A percentile compares a stretch with the other conserved stretches of the same genome.
Evolutionary conservation across 352 stramenopile species (phyloP).

Genomic region (Phytopythium vexans): DNA sequence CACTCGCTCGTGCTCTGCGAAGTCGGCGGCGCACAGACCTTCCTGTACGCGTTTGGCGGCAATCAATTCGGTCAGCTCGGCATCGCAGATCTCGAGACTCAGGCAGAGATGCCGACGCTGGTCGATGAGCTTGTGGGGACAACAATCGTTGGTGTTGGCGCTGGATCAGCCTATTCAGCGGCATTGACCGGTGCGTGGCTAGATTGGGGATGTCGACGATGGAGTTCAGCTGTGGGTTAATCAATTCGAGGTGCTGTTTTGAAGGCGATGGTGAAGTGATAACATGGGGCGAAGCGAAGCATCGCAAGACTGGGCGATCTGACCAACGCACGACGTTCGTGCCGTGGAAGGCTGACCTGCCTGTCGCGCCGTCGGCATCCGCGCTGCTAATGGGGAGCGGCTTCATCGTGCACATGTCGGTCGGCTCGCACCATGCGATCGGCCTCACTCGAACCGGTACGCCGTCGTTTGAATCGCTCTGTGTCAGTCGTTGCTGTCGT

Average conservation of each 20-base stretch:
- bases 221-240: neutral
- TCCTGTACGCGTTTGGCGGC: slow-evolving; percentile 69
- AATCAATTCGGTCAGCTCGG: slow-evolving; percentile 68
- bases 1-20: slow-evolving; percentile 65
- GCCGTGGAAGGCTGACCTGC: slow-evolving; percentile 50
- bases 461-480: slow-evolving; percentile 2
- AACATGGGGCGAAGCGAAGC: slow-evolving; percentile 59
- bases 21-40: slow-evolving; percentile 24
- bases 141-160: slow-evolving; percentile 41
- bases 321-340: slow-evolving; percentile 53
- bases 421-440: slow-evolving; percentile 52
- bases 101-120: slow-evolving; percentile 55
- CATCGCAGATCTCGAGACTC: slow-evolving; percentile 23
- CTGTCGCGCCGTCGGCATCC: neutral
- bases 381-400: slow-evolving; percentile 12
- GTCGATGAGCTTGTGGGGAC: slow-evolving; percentile 47
- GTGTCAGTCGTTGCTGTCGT: neutral
- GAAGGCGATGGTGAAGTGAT: slow-evolving; percentile 57
- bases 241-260: neutral
- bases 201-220: neutral
- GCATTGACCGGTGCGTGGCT: slow-evolving; percentile 36
- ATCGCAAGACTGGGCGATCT: slow-evolving; percentile 38
- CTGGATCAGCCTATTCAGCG: slow-evolving; percentile 50
- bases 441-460: slow-evolving; percentile 49
- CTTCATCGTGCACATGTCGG: slow-evolving; percentile 56